Percentiles rank a stretch among this genome's conserved stretches.
Evolutionary conservation across 108 stramenopile species (phyloP).

Genomic region (Parmales sp.): DNA sequence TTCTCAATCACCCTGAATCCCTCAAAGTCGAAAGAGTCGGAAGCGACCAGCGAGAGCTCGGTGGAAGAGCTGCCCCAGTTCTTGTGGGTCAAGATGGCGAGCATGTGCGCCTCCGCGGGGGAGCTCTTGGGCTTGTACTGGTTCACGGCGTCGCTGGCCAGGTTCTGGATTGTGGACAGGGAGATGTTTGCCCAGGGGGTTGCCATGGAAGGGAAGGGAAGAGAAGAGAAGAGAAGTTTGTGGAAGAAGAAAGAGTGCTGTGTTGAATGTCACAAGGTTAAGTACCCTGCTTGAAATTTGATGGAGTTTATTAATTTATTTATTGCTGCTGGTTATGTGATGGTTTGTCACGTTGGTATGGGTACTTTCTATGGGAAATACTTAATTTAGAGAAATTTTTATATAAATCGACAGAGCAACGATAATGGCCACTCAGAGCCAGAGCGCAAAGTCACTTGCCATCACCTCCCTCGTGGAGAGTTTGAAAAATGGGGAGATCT

Average conservation of each 20-base stretch:
- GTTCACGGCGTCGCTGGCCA: slow-evolving; percentile 52
- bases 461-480: background rate
- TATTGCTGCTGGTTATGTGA: too few species aligned
- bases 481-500: background rate
- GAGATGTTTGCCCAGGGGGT: background rate
- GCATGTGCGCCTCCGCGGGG: slow-evolving; percentile 84
- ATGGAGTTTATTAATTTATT: too few species aligned
- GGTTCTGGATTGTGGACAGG: background rate
- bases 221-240: background rate
- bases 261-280: too few species aligned
- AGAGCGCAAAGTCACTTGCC: background rate
- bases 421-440: background rate
- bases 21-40: slow-evolving; percentile 84
- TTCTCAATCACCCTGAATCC: slow-evolving; percentile 52
- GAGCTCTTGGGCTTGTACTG: slow-evolving; percentile 83
- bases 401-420: background rate
- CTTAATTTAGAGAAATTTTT: background rate
- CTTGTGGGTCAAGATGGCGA: slow-evolving; percentile 93
- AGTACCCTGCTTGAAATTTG: too few species aligned
- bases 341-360: too few species aligned
- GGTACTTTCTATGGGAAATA: slow-evolving; percentile 3
- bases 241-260: background rate
- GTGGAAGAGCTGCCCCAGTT: slow-evolving; percentile 95
- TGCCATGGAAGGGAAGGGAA: background rate
- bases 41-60: slow-evolving; percentile 65